A percentile compares a stretch with the other conserved stretches of the same genome.
Conservation (phyloP, 2,329 filamentous ascomycete genomes). For the Magnaporthiopsis poae region DNA sequence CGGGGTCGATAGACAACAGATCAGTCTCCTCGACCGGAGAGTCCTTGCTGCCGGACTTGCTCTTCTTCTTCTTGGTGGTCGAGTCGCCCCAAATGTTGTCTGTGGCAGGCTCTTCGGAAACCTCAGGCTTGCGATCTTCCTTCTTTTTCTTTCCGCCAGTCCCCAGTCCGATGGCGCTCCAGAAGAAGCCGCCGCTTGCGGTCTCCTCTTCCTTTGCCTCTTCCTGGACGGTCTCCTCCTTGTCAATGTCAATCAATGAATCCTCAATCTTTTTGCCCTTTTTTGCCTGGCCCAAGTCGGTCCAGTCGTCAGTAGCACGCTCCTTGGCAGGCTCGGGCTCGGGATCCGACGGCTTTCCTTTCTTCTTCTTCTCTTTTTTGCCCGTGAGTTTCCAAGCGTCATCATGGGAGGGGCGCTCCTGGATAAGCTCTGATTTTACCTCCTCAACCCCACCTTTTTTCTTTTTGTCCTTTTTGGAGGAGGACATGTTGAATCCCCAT, state of each 20-base stretch:
- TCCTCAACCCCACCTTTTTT: slow-evolving; percentile 24
- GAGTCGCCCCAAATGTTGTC: slow-evolving; percentile 8
- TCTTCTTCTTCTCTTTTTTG: slow-evolving; percentile 21
- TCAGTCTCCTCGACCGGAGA: slow-evolving; percentile 9
- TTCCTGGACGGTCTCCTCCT: slow-evolving; percentile 16
- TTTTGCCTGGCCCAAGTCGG: slow-evolving; percentile 12
- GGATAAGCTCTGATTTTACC: slow-evolving; percentile 10
- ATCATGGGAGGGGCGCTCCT: slow-evolving; percentile 1
- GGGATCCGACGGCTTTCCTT: slow-evolving; percentile 16
- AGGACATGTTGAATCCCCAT: slow-evolving; percentile 33
- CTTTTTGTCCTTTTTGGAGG: slow-evolving; percentile 36
- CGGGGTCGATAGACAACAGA: background rate
- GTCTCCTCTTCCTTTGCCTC: slow-evolving; percentile 28
- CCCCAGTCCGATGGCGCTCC: background rate
- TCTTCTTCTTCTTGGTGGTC: slow-evolving; percentile 18
- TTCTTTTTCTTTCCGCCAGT: slow-evolving; percentile 1
- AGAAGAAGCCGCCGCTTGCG: slow-evolving; percentile 8
- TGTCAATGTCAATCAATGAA: slow-evolving; percentile 36
- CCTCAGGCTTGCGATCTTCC: slow-evolving; percentile 4
- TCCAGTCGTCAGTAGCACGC: slow-evolving; percentile 13
- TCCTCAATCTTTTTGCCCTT: slow-evolving; percentile 23
- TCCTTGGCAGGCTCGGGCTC: slow-evolving; percentile 17
- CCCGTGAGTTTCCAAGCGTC: slow-evolving; percentile 9
- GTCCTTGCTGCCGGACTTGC: slow-evolving; percentile 14
- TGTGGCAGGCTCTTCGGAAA: slow-evolving; percentile 14